These are phyloP conservation scores for Galium porrigens DNA, from an alignment of 305 asterid species.

Conservation along the genomic window DNA sequence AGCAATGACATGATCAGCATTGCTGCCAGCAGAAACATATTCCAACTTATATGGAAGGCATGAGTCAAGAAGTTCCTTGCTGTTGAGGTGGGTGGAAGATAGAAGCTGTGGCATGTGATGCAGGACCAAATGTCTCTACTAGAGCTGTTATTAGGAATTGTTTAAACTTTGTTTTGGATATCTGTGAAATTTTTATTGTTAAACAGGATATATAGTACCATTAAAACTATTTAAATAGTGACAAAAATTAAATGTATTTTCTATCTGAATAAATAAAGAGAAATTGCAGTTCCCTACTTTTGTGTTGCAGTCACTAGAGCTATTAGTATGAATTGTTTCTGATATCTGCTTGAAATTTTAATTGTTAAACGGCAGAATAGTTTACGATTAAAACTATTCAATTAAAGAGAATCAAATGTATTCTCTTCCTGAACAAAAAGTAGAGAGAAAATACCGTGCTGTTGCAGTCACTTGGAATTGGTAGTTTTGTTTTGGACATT, in stretches of 20 bases:
- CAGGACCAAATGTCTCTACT: not conserved
- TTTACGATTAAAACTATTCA: too few species aligned
- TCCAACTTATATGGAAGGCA: constrained; percentile 58
- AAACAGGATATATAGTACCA: not conserved
- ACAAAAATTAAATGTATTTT: not conserved
- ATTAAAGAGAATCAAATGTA: too few species aligned
- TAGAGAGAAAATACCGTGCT: too few species aligned
- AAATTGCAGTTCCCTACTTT: too few species aligned
- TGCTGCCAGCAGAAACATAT: constrained; percentile 69
- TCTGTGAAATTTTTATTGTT: not conserved
- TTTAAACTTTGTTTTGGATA: not conserved
- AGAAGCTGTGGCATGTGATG: not conserved
- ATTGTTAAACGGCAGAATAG: too few species aligned
- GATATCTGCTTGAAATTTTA: too few species aligned
- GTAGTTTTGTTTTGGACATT: too few species aligned
- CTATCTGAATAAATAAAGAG: not conserved
- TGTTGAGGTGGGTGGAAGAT: not conserved
- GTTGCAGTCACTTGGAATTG: too few species aligned
- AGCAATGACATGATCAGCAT: constrained; percentile 54
- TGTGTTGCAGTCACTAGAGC: too few species aligned
- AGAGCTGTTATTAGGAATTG: not conserved
- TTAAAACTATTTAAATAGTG: not conserved
- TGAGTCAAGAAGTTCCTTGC: not conserved
- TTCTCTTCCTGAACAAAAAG: too few species aligned
- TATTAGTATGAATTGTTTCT: too few species aligned